Percentiles rank a stretch among this genome's conserved stretches.
Evolutionary conservation across 768 basidiomycete genomes (phyloP).

Genomic region (Trametes cubensis): DNA sequence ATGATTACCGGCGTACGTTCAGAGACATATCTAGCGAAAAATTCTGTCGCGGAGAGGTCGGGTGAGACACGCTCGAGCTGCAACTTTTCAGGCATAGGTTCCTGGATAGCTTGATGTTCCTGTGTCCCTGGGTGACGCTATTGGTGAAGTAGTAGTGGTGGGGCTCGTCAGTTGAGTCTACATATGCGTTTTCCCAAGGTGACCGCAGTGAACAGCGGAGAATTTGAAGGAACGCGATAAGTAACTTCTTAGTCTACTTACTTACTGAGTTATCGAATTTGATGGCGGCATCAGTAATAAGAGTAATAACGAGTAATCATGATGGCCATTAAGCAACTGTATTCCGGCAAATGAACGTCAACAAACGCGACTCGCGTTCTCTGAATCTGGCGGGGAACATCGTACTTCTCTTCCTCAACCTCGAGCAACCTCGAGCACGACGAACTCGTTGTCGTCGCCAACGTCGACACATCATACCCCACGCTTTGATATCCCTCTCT

Average conservation of each 20-base stretch:
- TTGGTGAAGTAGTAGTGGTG: neutral
- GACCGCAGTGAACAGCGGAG: no score
- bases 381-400: no score
- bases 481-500: neutral
- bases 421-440: conserved; percentile 16
- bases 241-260: no score
- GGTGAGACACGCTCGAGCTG: conserved; percentile 23
- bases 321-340: no score
- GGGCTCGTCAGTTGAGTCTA: no score
- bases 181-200: no score
- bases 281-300: no score
- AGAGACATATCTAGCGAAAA: conserved; percentile 31
- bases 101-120: neutral
- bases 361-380: neutral
- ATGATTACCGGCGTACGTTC: conserved; percentile 31
- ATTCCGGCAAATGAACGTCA: no score
- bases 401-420: conserved; percentile 7
- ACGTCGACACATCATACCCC: neutral
- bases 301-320: no score
- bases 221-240: no score
- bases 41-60: conserved; percentile 23
- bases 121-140: no score
- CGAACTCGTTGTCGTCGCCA: neutral
- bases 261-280: no score
- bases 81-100: conserved; percentile 11